Conservation (phyloP, 768 basidiomycete species). For the Leucocoprinus sp. region DNA sequence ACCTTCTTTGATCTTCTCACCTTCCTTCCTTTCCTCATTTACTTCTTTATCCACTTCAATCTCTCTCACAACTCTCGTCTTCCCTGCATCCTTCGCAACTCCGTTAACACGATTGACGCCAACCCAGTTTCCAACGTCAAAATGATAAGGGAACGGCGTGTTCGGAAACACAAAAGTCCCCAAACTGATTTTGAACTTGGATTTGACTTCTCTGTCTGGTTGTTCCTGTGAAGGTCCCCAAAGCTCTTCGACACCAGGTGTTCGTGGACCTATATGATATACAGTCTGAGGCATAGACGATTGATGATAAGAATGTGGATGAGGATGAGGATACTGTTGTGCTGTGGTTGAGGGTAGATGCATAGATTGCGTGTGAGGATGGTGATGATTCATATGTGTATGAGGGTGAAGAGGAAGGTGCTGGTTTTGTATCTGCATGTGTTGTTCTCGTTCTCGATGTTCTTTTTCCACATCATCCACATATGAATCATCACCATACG, state of each 20-base stretch:
- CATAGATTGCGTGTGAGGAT: too few species aligned
- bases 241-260: slow-evolving; percentile 4
- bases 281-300: slow-evolving; percentile 1
- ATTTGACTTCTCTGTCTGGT: slow-evolving; percentile 14
- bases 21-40: slow-evolving; percentile 14
- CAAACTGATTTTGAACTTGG: slow-evolving; percentile 30
- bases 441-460: slow-evolving; percentile 9
- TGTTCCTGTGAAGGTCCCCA: slow-evolving; percentile 8
- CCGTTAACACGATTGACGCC: slow-evolving; percentile 13
- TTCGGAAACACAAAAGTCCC: slow-evolving; percentile 53
- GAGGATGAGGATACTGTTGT: slow-evolving; percentile 10
- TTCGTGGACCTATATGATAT: slow-evolving; percentile 5
- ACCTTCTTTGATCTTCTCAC: slow-evolving; percentile 10
- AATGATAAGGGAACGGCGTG: slow-evolving; percentile 52
- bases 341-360: too few species aligned
- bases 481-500: slow-evolving; percentile 4
- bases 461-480: slow-evolving; percentile 9
- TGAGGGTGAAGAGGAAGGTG: slow-evolving; percentile 10
- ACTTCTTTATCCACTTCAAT: slow-evolving; percentile 13
- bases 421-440: slow-evolving; percentile 11
- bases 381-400: slow-evolving; percentile 10
- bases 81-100: slow-evolving; percentile 1
- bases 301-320: slow-evolving; percentile 10
- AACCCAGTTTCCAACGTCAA: slow-evolving; percentile 24
- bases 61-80: slow-evolving; percentile 15